A percentile compares a stretch with the other conserved stretches of the same genome.
These are phyloP conservation scores for Corymbia calophylla DNA, from an alignment of 441 rosid species.

Conservation along the genomic window DNA sequence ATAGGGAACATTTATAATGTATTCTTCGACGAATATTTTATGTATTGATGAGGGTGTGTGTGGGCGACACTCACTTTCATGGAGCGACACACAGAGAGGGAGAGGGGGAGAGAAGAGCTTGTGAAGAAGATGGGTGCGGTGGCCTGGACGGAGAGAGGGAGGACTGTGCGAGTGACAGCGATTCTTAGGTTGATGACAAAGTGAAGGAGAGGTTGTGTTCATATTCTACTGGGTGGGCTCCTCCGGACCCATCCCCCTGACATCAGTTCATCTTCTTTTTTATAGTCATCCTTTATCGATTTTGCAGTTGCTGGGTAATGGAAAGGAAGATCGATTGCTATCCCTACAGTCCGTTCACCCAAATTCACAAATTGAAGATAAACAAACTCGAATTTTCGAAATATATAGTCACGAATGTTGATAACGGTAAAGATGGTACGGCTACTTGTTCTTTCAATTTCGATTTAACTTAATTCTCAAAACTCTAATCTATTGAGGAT, in stretches of 20 bases:
- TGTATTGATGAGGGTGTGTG: not conserved
- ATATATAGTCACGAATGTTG: not conserved
- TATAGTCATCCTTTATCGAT: not conserved
- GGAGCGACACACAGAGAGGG: conserved; percentile 23
- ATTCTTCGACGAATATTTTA: not conserved
- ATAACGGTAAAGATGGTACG: not conserved
- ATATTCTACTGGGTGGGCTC: conserved; percentile 27
- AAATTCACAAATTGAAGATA: not conserved
- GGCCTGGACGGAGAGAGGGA: conserved; percentile 14
- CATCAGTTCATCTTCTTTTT: conserved; percentile 3
- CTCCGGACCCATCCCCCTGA: conserved; percentile 36
- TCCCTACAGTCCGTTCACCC: not conserved
- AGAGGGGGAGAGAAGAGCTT: conserved; percentile 21
- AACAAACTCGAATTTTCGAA: not conserved
- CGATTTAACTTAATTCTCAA: not conserved
- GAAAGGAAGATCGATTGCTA: not conserved
- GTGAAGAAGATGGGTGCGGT: conserved; percentile 34
- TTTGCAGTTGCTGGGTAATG: not conserved
- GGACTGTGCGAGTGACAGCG: not conserved
- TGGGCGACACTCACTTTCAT: conserved; percentile 6
- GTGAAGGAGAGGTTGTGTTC: conserved; percentile 20
- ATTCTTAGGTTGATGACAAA: not conserved
- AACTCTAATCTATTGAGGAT: not conserved
- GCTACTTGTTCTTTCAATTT: not conserved
- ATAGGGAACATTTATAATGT: not conserved